These are phyloP conservation scores for Puccinia triticina DNA, from an alignment of 1,284 basidiomycete genomes.

Conservation along the genomic window DNA sequence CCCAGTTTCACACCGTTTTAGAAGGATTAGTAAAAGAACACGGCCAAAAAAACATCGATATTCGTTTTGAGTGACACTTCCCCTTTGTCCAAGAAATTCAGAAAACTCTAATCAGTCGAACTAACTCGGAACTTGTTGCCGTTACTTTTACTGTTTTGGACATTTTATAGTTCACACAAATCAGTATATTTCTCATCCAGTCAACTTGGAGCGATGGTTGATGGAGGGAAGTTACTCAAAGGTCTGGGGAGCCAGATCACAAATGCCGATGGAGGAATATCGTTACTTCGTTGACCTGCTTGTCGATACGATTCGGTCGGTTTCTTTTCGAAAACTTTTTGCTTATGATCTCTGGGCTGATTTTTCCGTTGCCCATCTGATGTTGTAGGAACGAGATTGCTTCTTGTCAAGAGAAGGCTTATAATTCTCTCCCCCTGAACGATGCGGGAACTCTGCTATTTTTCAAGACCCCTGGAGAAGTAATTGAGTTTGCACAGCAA, in stretches of 20 bases:
- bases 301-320: conserved; percentile 42
- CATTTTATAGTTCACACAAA: conserved; percentile 23
- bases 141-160: background rate
- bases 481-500: conserved; percentile 75
- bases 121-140: background rate
- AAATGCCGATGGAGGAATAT: conserved; percentile 62
- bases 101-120: background rate
- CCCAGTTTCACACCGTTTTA: conserved; percentile 98
- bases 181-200: conserved; percentile 58
- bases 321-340: background rate
- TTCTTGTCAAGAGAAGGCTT: conserved; percentile 86
- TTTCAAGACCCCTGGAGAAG: conserved; percentile 76
- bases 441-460: conserved; percentile 86
- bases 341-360: background rate
- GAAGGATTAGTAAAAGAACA: conserved; percentile 63
- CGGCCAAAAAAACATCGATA: conserved; percentile 52
- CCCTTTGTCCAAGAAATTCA: background rate
- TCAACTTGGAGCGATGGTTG: conserved; percentile 78
- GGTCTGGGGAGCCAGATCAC: conserved; percentile 90
- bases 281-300: conserved; percentile 41
- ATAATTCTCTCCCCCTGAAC: conserved; percentile 80
- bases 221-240: conserved; percentile 99
- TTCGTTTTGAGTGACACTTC: conserved; percentile 53
- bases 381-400: conserved; percentile 82
- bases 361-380: background rate